These are phyloP conservation scores for Cocos nucifera DNA, from an alignment of 176 grass and related monocot species.

Conservation along the genomic window DNA sequence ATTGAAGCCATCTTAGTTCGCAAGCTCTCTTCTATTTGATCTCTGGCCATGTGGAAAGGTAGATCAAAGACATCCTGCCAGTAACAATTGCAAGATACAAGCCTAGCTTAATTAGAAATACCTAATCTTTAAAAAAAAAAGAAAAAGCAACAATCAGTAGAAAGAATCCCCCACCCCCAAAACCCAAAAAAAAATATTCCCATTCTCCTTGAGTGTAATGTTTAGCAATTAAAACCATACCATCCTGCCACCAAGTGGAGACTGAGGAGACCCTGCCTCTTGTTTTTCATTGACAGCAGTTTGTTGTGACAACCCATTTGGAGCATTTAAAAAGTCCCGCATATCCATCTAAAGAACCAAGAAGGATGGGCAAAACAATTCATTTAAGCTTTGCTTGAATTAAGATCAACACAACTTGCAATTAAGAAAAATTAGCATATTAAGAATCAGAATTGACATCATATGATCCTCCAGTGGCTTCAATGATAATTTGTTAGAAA, in stretches of 20 bases:
- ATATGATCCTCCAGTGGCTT: no score
- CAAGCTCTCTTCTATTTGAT: conserved; percentile 98
- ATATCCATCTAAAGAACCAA: conserved; percentile 62
- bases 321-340: conserved; percentile 94
- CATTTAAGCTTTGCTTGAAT: background rate
- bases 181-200: no score
- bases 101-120: no score
- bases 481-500: no score
- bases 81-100: background rate
- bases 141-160: no score
- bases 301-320: conserved; percentile 66
- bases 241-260: conserved; percentile 77
- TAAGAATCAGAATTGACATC: no score
- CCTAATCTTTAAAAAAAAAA: no score
- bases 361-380: background rate
- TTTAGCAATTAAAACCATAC: conserved; percentile 28
- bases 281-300: conserved; percentile 45
- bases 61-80: conserved; percentile 93
- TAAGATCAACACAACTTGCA: no score
- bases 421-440: no score
- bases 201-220: no score
- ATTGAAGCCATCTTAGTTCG: conserved; percentile 98
- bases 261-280: conserved; percentile 65
- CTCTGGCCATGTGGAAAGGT: conserved; percentile 99
- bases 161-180: no score